Evolutionary conservation across 768 basidiomycete species (phyloP), one percentile per base, ranked within the genome.

Genomic region (Pilatotrama ljubarskyi): DNA sequence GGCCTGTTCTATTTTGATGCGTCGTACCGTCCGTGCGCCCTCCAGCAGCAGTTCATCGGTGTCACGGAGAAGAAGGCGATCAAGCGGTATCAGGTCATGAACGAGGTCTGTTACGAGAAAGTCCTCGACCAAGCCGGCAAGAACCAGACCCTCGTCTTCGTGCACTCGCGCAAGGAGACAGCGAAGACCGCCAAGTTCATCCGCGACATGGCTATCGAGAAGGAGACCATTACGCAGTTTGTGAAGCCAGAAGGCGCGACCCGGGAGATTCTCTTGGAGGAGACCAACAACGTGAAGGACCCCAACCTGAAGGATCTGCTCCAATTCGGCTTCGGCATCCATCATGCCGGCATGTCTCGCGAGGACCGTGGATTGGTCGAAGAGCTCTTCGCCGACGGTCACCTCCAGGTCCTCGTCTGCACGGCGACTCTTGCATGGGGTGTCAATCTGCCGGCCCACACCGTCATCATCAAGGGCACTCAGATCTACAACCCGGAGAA

Each of bases 401-500:
- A 91, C 22, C 81, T 99, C 29, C 95, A 96, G 70, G 95, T 98
- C 0, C 80, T 99, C 24, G 93, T 97, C 43, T 97, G 93, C 72
- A 99, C 97, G 0, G 97, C 97, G 5, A 98, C 96, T 2, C 87
- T 99, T 37, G 97, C 97, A 0, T 99, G 97, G 97, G 97, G 96
- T 78, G 96, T 99, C 75, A 99, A 99, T 71, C 78, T 98, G 0
- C 97, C 97, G 3, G 96, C 95, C 1, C 97, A 98, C 64, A 90
- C 93, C 8, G 96, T 98, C 75, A 94, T 98, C 77, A 98, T 99
- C 81, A 99, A 98, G 73, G 97, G 97, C n/a, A 98, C 97, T 0
- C 95, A 98, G 76, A 95, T 98, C 62, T 99, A 98, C 76, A 98
- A 97, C 73, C 97, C 97, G 0, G 95, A 97, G 75, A 97, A 98